Conservation (phyloP, 78 protist genomes). For the Dictyostelium intermedium region DNA sequence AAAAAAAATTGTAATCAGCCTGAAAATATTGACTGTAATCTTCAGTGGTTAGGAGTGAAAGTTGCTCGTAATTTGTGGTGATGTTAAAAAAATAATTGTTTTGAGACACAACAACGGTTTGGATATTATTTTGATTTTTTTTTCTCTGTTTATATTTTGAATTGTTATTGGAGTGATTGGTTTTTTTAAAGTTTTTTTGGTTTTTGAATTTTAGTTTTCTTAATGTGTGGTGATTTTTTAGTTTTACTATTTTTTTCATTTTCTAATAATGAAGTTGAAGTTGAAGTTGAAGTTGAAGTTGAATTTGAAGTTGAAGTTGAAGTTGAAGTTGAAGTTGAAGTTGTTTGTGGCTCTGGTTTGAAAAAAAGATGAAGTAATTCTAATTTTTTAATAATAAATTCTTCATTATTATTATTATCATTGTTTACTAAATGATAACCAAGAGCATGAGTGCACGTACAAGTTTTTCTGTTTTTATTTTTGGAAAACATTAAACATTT, state of each 20-base stretch:
- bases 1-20: no score
- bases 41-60: no score
- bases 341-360: background rate
- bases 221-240: background rate
- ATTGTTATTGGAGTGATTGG: background rate
- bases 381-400: background rate
- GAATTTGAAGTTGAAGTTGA: no score
- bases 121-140: background rate
- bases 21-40: no score
- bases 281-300: no score
- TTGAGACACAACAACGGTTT: background rate
- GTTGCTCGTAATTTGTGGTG: background rate
- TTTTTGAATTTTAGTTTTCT: background rate
- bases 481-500: background rate
- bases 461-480: background rate
- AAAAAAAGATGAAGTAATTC: background rate
- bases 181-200: background rate
- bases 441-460: background rate
- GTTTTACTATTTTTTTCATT: background rate
- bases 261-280: background rate
- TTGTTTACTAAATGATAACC: background rate
- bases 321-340: background rate
- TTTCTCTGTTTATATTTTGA: background rate
- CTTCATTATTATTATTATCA: background rate
- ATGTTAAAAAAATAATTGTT: no score